Percentiles rank a stretch among this genome's conserved stretches.
Evolutionary conservation across 2,329 filamentous ascomycete species (phyloP).

Genomic region (Aspergillus tanneri): DNA sequence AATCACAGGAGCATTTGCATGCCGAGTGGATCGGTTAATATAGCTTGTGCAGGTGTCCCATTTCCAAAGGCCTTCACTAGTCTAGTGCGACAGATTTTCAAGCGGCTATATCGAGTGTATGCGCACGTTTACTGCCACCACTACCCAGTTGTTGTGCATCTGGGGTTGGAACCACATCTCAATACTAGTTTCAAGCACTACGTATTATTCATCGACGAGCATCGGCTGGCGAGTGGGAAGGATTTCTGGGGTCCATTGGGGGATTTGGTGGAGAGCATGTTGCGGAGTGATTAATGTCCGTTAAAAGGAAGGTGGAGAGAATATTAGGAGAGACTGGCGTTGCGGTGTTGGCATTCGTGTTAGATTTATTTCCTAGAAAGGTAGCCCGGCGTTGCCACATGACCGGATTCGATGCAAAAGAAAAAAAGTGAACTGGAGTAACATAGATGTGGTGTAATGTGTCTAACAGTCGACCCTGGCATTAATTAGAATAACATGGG

Average conservation of each 20-base stretch:
- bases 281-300: constrained; percentile 73
- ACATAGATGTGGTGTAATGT: too few relatives aligned
- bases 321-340: constrained; percentile 12
- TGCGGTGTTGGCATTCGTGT: constrained; percentile 12
- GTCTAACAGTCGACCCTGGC: too few relatives aligned
- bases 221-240: constrained; percentile 84
- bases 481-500: too few relatives aligned
- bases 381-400: constrained; percentile 6
- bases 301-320: constrained; percentile 4
- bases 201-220: constrained; percentile 97
- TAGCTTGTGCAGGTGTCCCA: constrained; percentile 64
- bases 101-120: constrained; percentile 97
- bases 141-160: constrained; percentile 92
- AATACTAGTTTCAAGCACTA: constrained; percentile 99
- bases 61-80: constrained; percentile 91
- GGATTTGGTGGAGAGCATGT: constrained; percentile 95
- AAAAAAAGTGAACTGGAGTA: too few relatives aligned
- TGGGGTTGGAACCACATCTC: constrained; percentile 92
- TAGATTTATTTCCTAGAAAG: constrained; percentile 3
- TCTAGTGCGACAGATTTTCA: constrained; percentile 94
- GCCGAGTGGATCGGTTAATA: neutral
- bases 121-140: constrained; percentile 99
- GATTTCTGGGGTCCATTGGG: constrained; percentile 97
- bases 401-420: neutral
- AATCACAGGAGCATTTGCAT: neutral